A percentile compares a stretch with the other conserved stretches of the same genome.
phyloP scores from a whole-genome alignment of 2,329 filamentous ascomycete genomes.

The Epicoccum nigrum region DNA sequence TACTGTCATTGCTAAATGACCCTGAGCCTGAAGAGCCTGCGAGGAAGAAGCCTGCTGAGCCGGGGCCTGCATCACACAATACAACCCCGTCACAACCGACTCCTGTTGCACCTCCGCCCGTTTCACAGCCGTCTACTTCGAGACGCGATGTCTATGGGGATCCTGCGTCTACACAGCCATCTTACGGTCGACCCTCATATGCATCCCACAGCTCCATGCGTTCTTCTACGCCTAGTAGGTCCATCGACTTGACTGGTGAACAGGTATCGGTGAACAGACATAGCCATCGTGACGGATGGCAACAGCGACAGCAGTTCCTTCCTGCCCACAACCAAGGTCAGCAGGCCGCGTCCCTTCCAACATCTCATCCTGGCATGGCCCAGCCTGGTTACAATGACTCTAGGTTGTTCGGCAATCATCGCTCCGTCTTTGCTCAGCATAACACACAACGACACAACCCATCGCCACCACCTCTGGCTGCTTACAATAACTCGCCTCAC shows the following conservation, averaged over 20 bases:
- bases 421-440: constrained; percentile 42
- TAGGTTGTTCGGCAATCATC: constrained; percentile 35
- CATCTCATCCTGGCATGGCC: constrained; percentile 36
- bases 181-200: constrained; percentile 36
- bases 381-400: constrained; percentile 34
- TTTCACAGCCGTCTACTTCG: constrained; percentile 29
- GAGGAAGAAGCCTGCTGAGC: constrained; percentile 43
- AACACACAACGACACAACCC: constrained; percentile 41
- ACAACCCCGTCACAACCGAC: constrained; percentile 44
- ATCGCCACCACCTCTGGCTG: constrained; percentile 40
- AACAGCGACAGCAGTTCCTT: constrained; percentile 35
- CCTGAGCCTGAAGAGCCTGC: constrained; percentile 45
- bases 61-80: constrained; percentile 41
- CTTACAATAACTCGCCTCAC: constrained; percentile 43
- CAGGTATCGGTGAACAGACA: constrained; percentile 28
- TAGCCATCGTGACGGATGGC: constrained; percentile 39
- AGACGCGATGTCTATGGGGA: constrained; percentile 39
- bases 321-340: constrained; percentile 36
- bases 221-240: constrained; percentile 28
- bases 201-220: constrained; percentile 34
- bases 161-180: constrained; percentile 27
- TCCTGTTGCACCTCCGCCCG: constrained; percentile 41
- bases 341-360: constrained; percentile 29
- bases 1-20: constrained; percentile 48
- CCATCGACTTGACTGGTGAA: constrained; percentile 43